Base-by-base conservation (phyloP, 768 basidiomycete species). In the Collybiopsis luxurians region DNA sequence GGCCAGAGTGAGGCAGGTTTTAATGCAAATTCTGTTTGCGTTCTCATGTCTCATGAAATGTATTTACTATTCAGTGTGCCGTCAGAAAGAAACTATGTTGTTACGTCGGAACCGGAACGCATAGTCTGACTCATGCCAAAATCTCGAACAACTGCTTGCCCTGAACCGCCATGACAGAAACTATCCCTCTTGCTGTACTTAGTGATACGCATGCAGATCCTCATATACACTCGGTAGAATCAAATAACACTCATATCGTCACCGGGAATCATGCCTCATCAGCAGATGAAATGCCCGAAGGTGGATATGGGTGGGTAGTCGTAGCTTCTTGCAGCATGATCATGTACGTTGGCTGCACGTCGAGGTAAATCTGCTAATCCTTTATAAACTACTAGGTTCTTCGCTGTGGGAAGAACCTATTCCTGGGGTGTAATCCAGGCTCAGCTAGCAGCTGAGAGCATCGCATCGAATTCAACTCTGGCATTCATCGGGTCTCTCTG, bases 401-500 rank as follows among this genome's bases (percentile, higher is more conserved):
- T 71, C 28, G 66, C 65, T 53, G 64, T 63, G 0, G 71, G 69
- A 6, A 46, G 60, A 23, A 58, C 60, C 3, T 70, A 73, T 31
- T 68, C 63, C 9, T 71, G 68, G 68, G 70, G 67, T 3, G 26
- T 71, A 34, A 61, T 69, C 27, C 73, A 71, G 63, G 67, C 66
- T 1, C 61, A 58, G 3, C 63, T 72, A 3, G 68, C 68, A 34
- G 60, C 64, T 7, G 45, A 63, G 44, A 65, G 64, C 17, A 58
- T 67, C 45, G 66, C 63, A 0, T 56, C 56, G 23, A 63, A 62
- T 30, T 67, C 66, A 12, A 64, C 64, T 0, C 62, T 71, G 6
- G 65, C 71, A 4, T 71, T 71, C 51, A 66, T 73, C 6, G 73
- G 71, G 23, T 72, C 73, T 15, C 51, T 67, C 3, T 64, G 66